Evolutionary conservation across 2,329 filamentous ascomycete species (phyloP), one percentile per base, ranked within the genome.

Genomic region (Sphaerostilbella broomeana): DNA sequence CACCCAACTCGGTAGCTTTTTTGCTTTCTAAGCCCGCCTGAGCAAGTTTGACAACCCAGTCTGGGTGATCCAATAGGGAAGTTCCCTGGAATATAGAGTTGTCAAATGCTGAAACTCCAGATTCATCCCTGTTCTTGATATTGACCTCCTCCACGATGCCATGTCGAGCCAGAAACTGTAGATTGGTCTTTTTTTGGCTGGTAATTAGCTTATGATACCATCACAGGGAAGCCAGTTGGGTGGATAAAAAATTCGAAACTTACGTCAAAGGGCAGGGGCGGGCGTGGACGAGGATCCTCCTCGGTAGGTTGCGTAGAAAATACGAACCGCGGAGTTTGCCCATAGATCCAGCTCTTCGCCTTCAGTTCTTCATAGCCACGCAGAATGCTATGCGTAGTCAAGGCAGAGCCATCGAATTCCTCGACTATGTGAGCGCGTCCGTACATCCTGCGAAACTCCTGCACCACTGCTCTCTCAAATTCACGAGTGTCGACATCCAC

Each of bases 271-370:
- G 75, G 72, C 10, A 75, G 44, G 0, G 58, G 51, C 1, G 77
- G 75, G 26, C 77, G 66, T 43, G 71, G 61, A 40, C 79, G 64
- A 40, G 75, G 65, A 61, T 84, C 69, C 28, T 77, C 67, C 47
- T 77, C 67, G 46, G 71, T 72, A 25, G 81, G 62, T 57, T 74
- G 65, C 4, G 74, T 79, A 4, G 76, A 78, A 49, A 90, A 79
- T 6, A 73, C 78, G 58, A 95, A 95, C 40, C 81, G 81, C 1
- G 89, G 89, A 2, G 89, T 95, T 63, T 95, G 88, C 3, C 76
- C 76, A 61, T 83, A 95, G 42, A 83, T 82, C 87, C 88, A 95
- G 9, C 79, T 75, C 4, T 65, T 61, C 0, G 79, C 81, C 72
- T 79, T 48, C 25, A 51, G 34, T 45, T 62, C 60, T 5, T 50